Evolutionary conservation across 257 asterid species (phyloP).

Genomic region (Oldenlandia corymbosa): DNA sequence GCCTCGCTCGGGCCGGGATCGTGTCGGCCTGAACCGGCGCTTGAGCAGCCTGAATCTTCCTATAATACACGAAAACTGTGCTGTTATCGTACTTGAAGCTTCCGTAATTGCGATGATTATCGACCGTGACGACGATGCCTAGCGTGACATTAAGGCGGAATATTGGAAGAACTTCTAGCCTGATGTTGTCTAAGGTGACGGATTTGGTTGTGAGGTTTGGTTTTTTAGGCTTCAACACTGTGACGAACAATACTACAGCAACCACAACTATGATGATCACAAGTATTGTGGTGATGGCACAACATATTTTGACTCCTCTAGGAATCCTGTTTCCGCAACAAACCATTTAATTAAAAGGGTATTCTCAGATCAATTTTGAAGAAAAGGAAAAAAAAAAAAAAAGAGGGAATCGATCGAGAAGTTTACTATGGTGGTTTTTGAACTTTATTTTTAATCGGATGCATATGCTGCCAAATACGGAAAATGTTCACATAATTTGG

Average conservation of each 20-base stretch:
- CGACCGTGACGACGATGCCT: slow-evolving; percentile 33
- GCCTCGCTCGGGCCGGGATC: slow-evolving; percentile 45
- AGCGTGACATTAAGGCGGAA: slow-evolving; percentile 40
- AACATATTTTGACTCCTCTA: slow-evolving; percentile 42
- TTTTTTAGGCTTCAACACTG: slow-evolving; percentile 45
- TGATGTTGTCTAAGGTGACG: slow-evolving; percentile 27
- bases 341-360: no score
- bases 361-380: no score
- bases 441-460: no score
- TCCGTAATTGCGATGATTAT: slow-evolving; percentile 47
- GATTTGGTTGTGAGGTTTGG: slow-evolving; percentile 39
- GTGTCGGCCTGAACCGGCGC: slow-evolving; percentile 34
- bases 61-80: slow-evolving; percentile 33
- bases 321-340: neutral
- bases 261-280: slow-evolving; percentile 14
- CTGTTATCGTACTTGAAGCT: slow-evolving; percentile 40
- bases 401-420: no score
- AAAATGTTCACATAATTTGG: no score
- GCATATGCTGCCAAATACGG: no score
- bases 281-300: slow-evolving; percentile 22
- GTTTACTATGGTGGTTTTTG: no score
- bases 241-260: slow-evolving; percentile 26
- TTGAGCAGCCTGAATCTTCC: slow-evolving; percentile 32
- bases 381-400: no score
- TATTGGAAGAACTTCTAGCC: slow-evolving; percentile 5